Conservation (phyloP, 208 protist genomes). For the Naegleria fowleri region DNA sequence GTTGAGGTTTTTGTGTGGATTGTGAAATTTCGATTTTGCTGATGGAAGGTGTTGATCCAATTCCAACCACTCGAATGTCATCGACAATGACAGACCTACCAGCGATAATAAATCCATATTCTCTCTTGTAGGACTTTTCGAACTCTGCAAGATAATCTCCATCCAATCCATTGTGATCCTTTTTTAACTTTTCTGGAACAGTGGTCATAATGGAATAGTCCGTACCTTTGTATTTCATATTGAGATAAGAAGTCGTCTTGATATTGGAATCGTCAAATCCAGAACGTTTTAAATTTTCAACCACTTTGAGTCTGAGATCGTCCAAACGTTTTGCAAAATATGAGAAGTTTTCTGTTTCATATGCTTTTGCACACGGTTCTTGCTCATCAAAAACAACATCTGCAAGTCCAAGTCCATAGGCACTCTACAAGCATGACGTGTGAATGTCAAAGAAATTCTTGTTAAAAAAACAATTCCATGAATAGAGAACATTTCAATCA, state of each 20-base stretch:
- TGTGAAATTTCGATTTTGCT: conserved; percentile 46
- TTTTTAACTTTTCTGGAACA: conserved; percentile 13
- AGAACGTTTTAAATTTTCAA: conserved; percentile 16
- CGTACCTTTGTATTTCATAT: conserved; percentile 81
- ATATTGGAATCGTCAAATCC: conserved; percentile 39
- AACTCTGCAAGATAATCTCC: conserved; percentile 56
- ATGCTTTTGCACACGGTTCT: conserved; percentile 48
- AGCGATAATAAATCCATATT: conserved; percentile 79
- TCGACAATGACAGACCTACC: conserved; percentile 75
- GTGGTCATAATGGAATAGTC: conserved; percentile 78
- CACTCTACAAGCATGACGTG: too few species aligned
- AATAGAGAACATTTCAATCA: too few species aligned
- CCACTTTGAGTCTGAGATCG: conserved; percentile 13
- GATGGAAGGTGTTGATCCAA: conserved; percentile 39
- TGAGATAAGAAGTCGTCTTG: conserved; percentile 60
- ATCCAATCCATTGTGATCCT: background rate
- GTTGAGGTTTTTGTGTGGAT: conserved; percentile 30
- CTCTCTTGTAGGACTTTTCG: conserved; percentile 64
- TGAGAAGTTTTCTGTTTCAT: conserved; percentile 44
- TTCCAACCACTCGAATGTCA: conserved; percentile 75
- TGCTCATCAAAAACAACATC: conserved; percentile 78
- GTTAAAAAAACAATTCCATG: conserved; percentile 47
- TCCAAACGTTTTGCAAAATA: conserved; percentile 37
- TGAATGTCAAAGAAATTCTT: conserved; percentile 33
- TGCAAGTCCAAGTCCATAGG: conserved; percentile 80